Base-by-base conservation (phyloP, 352 stramenopile genomes). In the Nothophytophthora sp. region DNA sequence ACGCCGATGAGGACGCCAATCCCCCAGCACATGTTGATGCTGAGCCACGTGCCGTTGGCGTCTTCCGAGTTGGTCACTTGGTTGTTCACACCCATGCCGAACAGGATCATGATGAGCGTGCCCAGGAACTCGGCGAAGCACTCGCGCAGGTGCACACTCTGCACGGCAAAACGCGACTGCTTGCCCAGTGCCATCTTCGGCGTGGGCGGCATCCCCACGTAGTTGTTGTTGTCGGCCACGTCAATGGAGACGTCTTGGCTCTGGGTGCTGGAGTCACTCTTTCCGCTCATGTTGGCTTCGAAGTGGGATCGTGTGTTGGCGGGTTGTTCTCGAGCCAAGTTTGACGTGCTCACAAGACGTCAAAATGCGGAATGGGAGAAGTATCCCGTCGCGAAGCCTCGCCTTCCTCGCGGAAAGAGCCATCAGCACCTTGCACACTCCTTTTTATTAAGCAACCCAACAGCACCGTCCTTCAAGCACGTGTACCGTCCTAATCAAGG, bases 31-130 rank as follows among this genome's bases (percentile, higher is more conserved):
- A 60, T 66, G 43, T 72, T 81, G 58, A 87, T 79, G 44, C 73
- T 82, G n/a, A 81, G 55, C 57, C 72, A 84, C 37, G 67, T 81
- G 36, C 76, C 76, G 42, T 74, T 78, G 9, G 27, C 46, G 11
- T 63, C 65, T 5, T 73, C 30, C 18, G 70, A 83, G 16, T 83
- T 58, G 12, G 51, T 62, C 22, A 82, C 68, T 65, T 88, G 71
- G 47, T 78, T 72, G 53, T 81, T 81, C 8, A 82, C 73, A 27
- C 73, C 76, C 35, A 75, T 66, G 20, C 76, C 73, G 55, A 88
- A 88, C 8, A 61, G 42, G 55, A 88, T 67, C 55, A 80, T 60
- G 36, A 76, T 46, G 44, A 76, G 63, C 5, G 70, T 75, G 38
- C 62, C 65, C 11, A 82, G 48, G 47, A 76, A 79, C 48, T 79